phyloP scores from a whole-genome alignment of 495 filamentous ascomycete species.

The Endocarpon pusillum region DNA sequence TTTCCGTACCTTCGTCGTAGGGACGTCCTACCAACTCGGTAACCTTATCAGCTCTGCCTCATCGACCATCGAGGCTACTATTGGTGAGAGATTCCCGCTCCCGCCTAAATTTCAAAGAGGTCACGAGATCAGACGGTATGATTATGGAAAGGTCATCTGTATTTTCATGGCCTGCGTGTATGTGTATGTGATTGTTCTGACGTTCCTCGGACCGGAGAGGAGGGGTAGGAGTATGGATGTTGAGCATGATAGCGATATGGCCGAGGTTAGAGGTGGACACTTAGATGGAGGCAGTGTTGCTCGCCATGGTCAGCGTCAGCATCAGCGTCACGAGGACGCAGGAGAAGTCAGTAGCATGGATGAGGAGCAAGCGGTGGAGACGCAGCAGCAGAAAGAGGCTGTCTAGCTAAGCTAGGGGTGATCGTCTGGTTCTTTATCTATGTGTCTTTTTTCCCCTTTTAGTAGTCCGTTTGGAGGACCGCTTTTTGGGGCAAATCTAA shows the following conservation, averaged over 20 bases:
- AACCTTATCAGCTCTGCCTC: slow-evolving; percentile 68
- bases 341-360: slow-evolving; percentile 2
- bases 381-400: neutral
- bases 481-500: no score
- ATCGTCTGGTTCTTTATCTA: no score
- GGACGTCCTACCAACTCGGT: slow-evolving; percentile 70
- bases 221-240: slow-evolving; percentile 49
- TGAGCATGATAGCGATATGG: slow-evolving; percentile 45
- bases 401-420: neutral
- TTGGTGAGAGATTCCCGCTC: slow-evolving; percentile 67
- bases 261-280: slow-evolving; percentile 29
- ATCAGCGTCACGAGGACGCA: slow-evolving; percentile 1
- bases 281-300: neutral
- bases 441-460: no score
- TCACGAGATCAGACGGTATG: slow-evolving; percentile 35
- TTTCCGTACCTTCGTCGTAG: slow-evolving; percentile 73
- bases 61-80: slow-evolving; percentile 68
- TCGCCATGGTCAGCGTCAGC: no score
- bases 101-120: slow-evolving; percentile 26
- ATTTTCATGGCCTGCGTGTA: slow-evolving; percentile 93
- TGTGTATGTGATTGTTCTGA: slow-evolving; percentile 59
- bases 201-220: slow-evolving; percentile 62
- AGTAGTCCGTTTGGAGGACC: no score
- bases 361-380: neutral
- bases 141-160: slow-evolving; percentile 81